A percentile compares a stretch with the other conserved stretches of the same genome.
These are phyloP conservation scores for Komagataella phaffii DNA, from an alignment of 805 yeast species.

Conservation along the genomic window DNA sequence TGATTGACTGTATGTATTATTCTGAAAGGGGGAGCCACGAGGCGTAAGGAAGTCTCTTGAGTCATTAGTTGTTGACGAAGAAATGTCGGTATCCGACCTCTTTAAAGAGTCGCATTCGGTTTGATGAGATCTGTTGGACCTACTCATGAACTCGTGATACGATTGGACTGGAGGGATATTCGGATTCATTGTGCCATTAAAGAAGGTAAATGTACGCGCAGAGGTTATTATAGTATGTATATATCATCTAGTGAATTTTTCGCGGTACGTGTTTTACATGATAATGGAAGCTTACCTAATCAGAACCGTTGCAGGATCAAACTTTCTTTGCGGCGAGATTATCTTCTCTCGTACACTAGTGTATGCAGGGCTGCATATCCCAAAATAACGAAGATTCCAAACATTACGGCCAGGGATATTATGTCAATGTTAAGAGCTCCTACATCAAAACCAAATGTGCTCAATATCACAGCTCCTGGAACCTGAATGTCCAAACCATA, in stretches of 20 bases:
- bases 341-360: conserved; percentile 67
- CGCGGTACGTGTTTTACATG: background rate
- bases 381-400: conserved; percentile 39
- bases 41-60: background rate
- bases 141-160: background rate
- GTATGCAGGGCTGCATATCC: conserved; percentile 70
- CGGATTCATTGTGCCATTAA: background rate
- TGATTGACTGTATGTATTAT: background rate
- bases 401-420: conserved; percentile 41
- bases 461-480: conserved; percentile 93
- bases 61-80: background rate
- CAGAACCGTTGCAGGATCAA: background rate
- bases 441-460: conserved; percentile 89
- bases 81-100: background rate
- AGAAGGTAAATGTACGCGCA: background rate
- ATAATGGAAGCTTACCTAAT: background rate
- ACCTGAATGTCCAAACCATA: conserved; percentile 90
- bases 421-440: conserved; percentile 62
- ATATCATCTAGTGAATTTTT: background rate
- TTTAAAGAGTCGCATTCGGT: background rate
- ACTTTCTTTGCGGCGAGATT: conserved; percentile 1
- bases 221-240: too few species aligned
- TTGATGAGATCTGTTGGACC: background rate
- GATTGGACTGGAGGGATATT: background rate
- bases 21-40: background rate